Evolutionary conservation across 164 flowering plant species (phyloP).

Genomic region (Tetrastigma voinierianum): DNA sequence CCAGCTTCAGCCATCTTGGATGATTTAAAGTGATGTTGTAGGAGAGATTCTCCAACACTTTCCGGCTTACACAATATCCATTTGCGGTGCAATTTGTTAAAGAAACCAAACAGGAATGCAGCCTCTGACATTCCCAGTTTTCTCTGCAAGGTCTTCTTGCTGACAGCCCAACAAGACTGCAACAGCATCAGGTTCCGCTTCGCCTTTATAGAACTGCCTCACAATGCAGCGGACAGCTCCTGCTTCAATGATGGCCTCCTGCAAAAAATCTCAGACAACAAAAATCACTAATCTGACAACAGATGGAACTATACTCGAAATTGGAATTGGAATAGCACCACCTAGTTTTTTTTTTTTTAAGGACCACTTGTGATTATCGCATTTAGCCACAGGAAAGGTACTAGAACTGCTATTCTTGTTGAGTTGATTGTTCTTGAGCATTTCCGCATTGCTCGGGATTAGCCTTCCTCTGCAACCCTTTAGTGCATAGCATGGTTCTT

Average conservation of each 20-base stretch:
- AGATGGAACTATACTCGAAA: background rate
- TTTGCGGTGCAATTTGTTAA: conserved; percentile 5
- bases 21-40: conserved; percentile 21
- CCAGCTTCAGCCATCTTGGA: conserved; percentile 32
- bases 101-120: conserved; percentile 25
- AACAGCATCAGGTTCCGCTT: conserved; percentile 11
- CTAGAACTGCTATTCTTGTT: conserved; percentile 9
- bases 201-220: conserved; percentile 19
- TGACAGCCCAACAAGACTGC: conserved; percentile 21
- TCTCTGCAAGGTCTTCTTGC: conserved; percentile 12
- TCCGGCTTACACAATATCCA: conserved; percentile 10
- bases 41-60: conserved; percentile 21
- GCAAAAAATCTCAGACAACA: conserved; percentile 1
- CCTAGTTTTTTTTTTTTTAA: conserved; percentile 4
- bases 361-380: conserved; percentile 19
- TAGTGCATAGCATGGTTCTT: conserved; percentile 16
- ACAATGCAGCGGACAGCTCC: conserved; percentile 18
- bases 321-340: background rate
- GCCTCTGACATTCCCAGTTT: conserved; percentile 20
- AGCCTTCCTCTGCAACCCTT: conserved; percentile 9
- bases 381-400: conserved; percentile 20
- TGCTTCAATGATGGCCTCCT: conserved; percentile 20
- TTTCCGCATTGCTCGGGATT: conserved; percentile 8
- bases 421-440: conserved; percentile 8
- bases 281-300: background rate